Conservation (phyloP, 179 eudicot species). For the Beta macrorhiza region DNA sequence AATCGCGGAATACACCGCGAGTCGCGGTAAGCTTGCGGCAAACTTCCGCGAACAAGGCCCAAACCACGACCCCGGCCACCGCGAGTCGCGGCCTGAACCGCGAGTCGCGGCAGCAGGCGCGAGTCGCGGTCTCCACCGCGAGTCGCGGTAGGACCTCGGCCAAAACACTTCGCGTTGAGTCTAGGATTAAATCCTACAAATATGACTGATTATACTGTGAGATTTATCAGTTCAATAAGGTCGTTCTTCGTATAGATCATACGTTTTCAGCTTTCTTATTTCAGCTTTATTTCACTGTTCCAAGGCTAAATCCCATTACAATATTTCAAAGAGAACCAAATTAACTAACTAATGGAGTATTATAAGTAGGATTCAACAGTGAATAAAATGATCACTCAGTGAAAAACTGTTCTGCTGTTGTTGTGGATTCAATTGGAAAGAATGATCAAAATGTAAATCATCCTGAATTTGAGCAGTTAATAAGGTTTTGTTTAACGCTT, state of each 20-base stretch:
- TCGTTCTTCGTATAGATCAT: not conserved
- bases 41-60: no score
- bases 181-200: no score
- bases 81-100: no score
- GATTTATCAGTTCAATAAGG: not conserved
- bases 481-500: not conserved
- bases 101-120: no score
- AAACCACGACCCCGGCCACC: no score
- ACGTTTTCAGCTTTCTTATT: no score
- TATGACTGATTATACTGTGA: not conserved
- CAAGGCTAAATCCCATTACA: not conserved
- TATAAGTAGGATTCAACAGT: not conserved
- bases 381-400: not conserved
- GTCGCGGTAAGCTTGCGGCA: no score
- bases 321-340: not conserved
- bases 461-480: not conserved
- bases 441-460: slow-evolving; percentile 2
- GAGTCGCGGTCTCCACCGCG: no score
- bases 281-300: not conserved
- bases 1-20: no score
- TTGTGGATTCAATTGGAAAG: not conserved
- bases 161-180: no score
- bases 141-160: no score
- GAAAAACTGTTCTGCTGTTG: not conserved
- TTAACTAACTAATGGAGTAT: not conserved